A percentile compares a stretch with the other conserved stretches of the same genome.
Evolutionary conservation across 345 rosid genomes (phyloP).

Genomic region (Moricandia arvensis): DNA sequence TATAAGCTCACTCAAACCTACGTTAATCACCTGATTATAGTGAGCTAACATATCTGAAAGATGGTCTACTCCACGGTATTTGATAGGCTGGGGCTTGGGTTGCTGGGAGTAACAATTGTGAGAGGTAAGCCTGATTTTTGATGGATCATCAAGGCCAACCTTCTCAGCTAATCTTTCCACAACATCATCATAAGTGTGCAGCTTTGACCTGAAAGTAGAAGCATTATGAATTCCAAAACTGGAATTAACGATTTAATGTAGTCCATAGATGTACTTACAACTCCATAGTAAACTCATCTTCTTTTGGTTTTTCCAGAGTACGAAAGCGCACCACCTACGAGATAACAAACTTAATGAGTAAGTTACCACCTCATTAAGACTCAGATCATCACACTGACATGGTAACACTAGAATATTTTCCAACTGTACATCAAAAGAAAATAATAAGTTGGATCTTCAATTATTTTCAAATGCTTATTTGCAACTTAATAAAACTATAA

Average conservation of each 20-base stretch:
- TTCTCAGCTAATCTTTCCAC: constrained; percentile 81
- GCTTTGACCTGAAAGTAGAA: constrained; percentile 71
- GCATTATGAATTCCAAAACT: constrained; percentile 23
- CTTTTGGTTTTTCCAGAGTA: constrained; percentile 81
- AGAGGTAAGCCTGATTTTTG: constrained; percentile 88
- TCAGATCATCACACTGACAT: constrained; percentile 14
- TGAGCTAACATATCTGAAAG: constrained; percentile 90
- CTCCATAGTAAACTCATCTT: constrained; percentile 82
- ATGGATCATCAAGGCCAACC: constrained; percentile 84
- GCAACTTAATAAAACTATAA: neutral
- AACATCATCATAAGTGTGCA: constrained; percentile 82
- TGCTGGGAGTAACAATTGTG: constrained; percentile 99
- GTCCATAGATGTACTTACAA: constrained; percentile 57
- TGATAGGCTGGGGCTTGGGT: constrained; percentile 93
- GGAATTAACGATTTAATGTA: neutral
- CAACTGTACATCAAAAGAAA: neutral
- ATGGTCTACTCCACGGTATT: constrained; percentile 84
- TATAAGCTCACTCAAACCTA: neutral
- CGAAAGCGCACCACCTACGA: constrained; percentile 83
- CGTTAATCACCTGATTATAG: constrained; percentile 72
- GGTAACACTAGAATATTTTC: constrained; percentile 2
- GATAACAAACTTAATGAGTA: constrained; percentile 24
- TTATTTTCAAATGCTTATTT: neutral
- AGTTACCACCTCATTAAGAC: constrained; percentile 11
- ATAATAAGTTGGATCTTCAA: neutral